These are phyloP conservation scores for Aspergillus novofumigatus DNA, from an alignment of 2,329 filamentous ascomycete species.

Conservation along the genomic window DNA sequence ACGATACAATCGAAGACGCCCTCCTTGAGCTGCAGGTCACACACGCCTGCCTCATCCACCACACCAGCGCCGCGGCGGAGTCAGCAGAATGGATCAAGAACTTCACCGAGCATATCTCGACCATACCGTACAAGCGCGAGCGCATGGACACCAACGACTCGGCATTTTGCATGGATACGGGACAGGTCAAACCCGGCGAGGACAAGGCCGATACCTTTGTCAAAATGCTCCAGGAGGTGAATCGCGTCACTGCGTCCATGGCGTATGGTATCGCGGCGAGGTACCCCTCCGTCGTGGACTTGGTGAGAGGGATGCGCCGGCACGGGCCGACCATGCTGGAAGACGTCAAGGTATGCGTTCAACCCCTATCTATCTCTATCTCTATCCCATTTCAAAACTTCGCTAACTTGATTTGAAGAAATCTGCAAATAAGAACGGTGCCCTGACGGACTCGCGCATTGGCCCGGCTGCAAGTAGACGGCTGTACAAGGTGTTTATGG, in stretches of 20 bases:
- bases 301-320: conserved; percentile 57
- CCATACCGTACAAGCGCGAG: conserved; percentile 62
- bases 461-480: conserved; percentile 47
- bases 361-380: too few species aligned
- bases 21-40: conserved; percentile 66
- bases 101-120: conserved; percentile 76
- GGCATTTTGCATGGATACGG: conserved; percentile 73
- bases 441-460: conserved; percentile 41
- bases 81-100: conserved; percentile 68
- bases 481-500: conserved; percentile 48
- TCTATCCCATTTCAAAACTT: background rate
- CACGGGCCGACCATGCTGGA: conserved; percentile 61
- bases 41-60: conserved; percentile 65
- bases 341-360: conserved; percentile 45
- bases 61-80: conserved; percentile 58
- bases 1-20: conserved; percentile 66
- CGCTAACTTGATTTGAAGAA: conserved; percentile 31
- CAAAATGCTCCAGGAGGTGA: conserved; percentile 72
- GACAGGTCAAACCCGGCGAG: conserved; percentile 69
- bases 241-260: conserved; percentile 66
- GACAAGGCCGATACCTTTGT: conserved; percentile 63
- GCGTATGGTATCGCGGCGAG: conserved; percentile 64
- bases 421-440: conserved; percentile 46
- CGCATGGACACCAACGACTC: conserved; percentile 46
- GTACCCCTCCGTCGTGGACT: conserved; percentile 54